Percentiles rank a stretch among this genome's conserved stretches.
phyloP scores from a whole-genome alignment of 331 rosid genomes.

The Telfairia occidentalis region DNA sequence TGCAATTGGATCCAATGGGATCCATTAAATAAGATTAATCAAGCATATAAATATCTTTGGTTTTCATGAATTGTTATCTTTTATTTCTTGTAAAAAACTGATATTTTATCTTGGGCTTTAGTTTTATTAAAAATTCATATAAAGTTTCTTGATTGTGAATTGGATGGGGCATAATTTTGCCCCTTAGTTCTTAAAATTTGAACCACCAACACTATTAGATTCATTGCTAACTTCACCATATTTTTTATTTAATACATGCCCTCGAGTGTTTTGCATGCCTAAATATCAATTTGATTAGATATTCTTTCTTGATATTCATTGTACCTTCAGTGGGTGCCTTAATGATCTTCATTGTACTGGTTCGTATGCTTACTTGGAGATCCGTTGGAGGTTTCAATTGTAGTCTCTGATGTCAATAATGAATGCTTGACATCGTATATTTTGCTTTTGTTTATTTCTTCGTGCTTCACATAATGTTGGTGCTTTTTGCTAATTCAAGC shows the following conservation, averaged over 20 bases:
- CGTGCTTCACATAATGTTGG: not conserved
- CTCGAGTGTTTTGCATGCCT: not conserved
- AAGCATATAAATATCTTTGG: not conserved
- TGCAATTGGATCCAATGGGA: not conserved
- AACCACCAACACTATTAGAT: not conserved
- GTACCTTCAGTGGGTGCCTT: no score
- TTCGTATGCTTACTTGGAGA: not conserved
- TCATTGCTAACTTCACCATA: not conserved
- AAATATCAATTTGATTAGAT: not conserved
- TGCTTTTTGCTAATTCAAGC: not conserved
- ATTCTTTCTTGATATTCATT: not conserved
- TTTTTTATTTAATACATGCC: not conserved
- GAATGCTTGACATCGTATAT: not conserved
- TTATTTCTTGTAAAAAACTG: not conserved
- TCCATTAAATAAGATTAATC: not conserved
- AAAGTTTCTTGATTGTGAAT: not conserved
- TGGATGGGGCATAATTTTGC: not conserved
- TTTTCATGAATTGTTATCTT: not conserved
- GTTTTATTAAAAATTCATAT: not conserved
- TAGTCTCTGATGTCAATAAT: conserved; percentile 11
- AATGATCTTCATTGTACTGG: not conserved
- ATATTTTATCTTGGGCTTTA: not conserved
- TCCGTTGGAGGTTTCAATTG: not conserved
- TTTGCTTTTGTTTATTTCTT: not conserved
- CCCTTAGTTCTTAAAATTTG: not conserved